phyloP scores from a whole-genome alignment of 345 rosid species.

The Pistacia vera region DNA sequence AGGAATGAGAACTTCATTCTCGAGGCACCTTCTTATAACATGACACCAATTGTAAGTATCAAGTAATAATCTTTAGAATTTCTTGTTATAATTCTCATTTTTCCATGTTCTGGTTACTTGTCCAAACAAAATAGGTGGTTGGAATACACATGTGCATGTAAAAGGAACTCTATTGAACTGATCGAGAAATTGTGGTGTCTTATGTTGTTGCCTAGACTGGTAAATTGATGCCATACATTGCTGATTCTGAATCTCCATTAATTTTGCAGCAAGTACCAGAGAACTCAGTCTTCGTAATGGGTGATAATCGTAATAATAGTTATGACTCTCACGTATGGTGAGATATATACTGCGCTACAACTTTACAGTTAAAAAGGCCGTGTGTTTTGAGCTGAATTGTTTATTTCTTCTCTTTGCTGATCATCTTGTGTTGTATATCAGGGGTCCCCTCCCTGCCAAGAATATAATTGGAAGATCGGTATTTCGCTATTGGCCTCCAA shows the following conservation, averaged over 20 bases:
- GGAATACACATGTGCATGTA: neutral
- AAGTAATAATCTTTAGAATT: constrained; percentile 1
- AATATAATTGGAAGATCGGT: constrained; percentile 93
- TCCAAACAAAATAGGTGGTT: neutral
- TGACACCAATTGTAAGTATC: constrained; percentile 76
- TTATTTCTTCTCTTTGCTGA: constrained; percentile 4
- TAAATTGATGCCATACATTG: neutral
- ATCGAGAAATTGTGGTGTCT: neutral
- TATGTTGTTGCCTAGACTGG: constrained; percentile 7
- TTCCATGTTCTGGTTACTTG: neutral
- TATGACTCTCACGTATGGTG: constrained; percentile 98
- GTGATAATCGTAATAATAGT: constrained; percentile 95
- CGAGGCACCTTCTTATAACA: constrained; percentile 78
- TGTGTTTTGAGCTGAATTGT: neutral
- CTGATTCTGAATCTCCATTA: neutral
- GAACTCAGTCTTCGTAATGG: constrained; percentile 92
- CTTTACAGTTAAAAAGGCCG: neutral
- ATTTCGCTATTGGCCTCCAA: constrained; percentile 92
- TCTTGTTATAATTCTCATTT: neutral
- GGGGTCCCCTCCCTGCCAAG: constrained; percentile 94
- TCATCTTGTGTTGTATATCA: constrained; percentile 21
- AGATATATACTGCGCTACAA: constrained; percentile 5
- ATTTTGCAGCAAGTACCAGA: constrained; percentile 69
- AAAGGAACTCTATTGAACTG: neutral
- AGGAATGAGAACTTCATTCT: constrained; percentile 67